Conservation (phyloP, 805 yeast species). For the Yarrowia bubula region DNA sequence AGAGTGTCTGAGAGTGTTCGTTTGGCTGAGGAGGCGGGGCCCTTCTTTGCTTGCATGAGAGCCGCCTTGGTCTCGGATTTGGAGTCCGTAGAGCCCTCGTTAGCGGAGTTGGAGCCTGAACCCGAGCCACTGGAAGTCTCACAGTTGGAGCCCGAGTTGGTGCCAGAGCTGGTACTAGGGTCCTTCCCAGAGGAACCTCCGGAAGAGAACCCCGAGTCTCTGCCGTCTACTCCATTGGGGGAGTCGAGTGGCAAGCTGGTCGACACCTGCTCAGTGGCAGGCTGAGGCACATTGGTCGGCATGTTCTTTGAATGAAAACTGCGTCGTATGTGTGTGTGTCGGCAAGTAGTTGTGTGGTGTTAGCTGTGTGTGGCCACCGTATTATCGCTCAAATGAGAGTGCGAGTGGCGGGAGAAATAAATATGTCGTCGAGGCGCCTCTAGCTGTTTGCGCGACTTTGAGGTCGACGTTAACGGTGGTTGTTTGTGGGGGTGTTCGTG, state of each 20-base stretch:
- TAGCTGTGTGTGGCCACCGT: too few species aligned
- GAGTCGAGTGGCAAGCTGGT: background rate
- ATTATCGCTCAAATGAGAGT: too few species aligned
- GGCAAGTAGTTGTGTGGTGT: background rate
- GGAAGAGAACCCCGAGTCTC: conserved; percentile 22
- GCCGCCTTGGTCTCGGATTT: background rate
- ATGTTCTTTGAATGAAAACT: background rate
- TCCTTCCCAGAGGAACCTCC: conserved; percentile 11
- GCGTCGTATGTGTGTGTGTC: background rate
- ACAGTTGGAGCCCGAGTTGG: conserved; percentile 12
- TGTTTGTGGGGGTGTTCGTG: background rate
- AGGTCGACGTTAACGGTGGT: background rate
- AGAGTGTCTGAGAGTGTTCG: background rate
- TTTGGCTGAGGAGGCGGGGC: background rate
- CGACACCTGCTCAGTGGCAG: background rate
- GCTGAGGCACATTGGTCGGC: background rate
- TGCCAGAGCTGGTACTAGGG: background rate
- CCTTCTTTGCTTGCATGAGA: background rate
- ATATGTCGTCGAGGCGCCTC: too few species aligned
- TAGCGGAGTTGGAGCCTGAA: conserved; percentile 15
- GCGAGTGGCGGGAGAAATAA: too few species aligned
- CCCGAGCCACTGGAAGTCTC: conserved; percentile 17
- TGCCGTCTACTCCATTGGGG: conserved; percentile 2
- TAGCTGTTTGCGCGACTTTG: too few species aligned
- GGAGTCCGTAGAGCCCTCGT: conserved; percentile 12